These are phyloP conservation scores for Crithidia expoeki DNA, from an alignment of 208 protist species.

Conservation along the genomic window DNA sequence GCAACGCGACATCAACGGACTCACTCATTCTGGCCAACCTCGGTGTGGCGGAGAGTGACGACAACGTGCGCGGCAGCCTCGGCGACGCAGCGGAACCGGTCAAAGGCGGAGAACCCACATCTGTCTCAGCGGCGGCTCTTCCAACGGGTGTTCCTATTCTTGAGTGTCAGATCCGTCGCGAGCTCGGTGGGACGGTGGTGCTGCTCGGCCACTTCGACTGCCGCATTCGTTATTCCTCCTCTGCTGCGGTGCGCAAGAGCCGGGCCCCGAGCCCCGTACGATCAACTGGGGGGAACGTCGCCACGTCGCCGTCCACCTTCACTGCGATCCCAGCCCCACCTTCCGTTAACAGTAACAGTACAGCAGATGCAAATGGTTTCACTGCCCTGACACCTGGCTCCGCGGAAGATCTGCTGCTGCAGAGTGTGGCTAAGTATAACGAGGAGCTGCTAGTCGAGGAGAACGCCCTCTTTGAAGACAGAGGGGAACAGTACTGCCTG, in stretches of 20 bases:
- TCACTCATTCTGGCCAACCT: neutral
- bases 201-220: constrained; percentile 52
- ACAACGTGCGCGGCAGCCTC: constrained; percentile 2
- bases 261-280: constrained; percentile 16
- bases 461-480: constrained; percentile 32
- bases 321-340: neutral
- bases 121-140: neutral
- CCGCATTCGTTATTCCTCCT: constrained; percentile 20
- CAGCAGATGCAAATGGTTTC: neutral
- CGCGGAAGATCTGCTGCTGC: constrained; percentile 15
- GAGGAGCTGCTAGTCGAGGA: constrained; percentile 24
- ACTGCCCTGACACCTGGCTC: neutral
- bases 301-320: constrained; percentile 1
- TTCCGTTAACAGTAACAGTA: neutral
- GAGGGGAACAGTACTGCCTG: constrained; percentile 34
- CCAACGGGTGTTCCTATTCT: constrained; percentile 17
- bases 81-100: neutral
- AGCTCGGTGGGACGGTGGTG: constrained; percentile 53
- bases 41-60: neutral
- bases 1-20: neutral
- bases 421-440: constrained; percentile 22
- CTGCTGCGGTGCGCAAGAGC: constrained; percentile 21
- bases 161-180: constrained; percentile 48
- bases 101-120: neutral
- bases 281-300: constrained; percentile 8